Conservation (phyloP, 176 grass and related monocot genomes). For the Oryza australiensis region DNA sequence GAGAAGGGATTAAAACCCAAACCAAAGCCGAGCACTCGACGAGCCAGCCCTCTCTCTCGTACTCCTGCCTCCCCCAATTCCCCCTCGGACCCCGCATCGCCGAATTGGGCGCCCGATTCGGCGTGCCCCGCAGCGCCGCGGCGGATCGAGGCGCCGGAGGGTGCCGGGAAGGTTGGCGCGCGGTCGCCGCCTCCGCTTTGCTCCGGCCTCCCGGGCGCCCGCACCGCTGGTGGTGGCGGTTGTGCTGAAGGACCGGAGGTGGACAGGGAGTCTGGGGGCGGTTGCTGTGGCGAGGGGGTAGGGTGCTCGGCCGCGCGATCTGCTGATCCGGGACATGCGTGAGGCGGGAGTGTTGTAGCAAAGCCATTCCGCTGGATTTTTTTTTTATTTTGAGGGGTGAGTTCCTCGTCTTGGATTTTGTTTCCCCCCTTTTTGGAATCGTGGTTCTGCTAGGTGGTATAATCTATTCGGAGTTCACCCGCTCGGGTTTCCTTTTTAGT, state of each 20-base stretch:
- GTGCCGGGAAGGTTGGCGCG: neutral
- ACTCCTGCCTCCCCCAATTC: neutral
- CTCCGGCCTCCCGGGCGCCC: too few species aligned
- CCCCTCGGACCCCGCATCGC: neutral
- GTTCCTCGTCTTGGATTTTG: slow-evolving; percentile 11
- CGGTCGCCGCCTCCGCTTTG: neutral
- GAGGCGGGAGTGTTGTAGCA: neutral
- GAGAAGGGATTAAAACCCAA: slow-evolving; percentile 31
- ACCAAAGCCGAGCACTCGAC: neutral
- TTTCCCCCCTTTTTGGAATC: neutral
- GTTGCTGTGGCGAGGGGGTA: neutral
- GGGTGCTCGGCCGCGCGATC: neutral
- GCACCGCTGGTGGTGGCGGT: neutral
- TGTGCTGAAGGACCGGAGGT: neutral
- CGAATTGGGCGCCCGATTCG: slow-evolving; percentile 21
- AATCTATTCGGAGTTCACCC: slow-evolving; percentile 1
- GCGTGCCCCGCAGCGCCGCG: neutral
- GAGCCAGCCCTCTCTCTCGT: neutral
- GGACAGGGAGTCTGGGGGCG: neutral
- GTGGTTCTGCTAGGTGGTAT: neutral
- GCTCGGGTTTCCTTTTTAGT: neutral
- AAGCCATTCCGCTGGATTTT: neutral
- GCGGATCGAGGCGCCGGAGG: slow-evolving; percentile 3
- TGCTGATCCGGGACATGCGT: slow-evolving; percentile 35
- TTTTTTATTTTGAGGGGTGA: slow-evolving; percentile 2